Conservation (phyloP, 1,284 basidiomycete genomes). For the Sphagnurus paluster region DNA sequence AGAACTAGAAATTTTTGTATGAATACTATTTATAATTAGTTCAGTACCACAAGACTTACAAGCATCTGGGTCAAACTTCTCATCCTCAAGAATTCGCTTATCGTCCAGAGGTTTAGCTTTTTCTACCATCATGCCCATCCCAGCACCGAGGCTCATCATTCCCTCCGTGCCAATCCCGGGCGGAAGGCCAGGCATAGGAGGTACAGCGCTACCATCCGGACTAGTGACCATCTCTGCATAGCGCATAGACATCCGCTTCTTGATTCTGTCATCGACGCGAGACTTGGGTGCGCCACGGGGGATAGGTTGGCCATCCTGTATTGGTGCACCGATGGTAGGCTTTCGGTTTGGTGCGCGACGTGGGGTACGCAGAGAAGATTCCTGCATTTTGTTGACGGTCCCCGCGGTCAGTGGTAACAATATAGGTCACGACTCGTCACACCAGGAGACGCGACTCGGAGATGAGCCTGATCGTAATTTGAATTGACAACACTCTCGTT, state of each 20-base stretch:
- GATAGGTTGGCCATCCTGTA: slow-evolving; percentile 23
- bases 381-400: slow-evolving; percentile 21
- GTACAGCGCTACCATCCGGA: slow-evolving; percentile 49
- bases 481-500: too few relatives aligned
- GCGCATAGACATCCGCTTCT: slow-evolving; percentile 89
- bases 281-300: slow-evolving; percentile 57
- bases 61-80: slow-evolving; percentile 79
- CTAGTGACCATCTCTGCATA: slow-evolving; percentile 77
- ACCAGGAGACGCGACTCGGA: too few relatives aligned
- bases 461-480: too few relatives aligned
- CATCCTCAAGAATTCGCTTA: slow-evolving; percentile 65
- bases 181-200: slow-evolving; percentile 62
- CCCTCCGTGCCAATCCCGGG: slow-evolving; percentile 31
- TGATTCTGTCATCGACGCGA: slow-evolving; percentile 89
- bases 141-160: slow-evolving; percentile 26
- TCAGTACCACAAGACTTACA: slow-evolving; percentile 52
- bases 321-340: slow-evolving; percentile 16
- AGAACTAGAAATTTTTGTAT: slow-evolving; percentile 46
- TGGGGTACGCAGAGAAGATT: slow-evolving; percentile 22
- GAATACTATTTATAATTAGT: slow-evolving; percentile 2
- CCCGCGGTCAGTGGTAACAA: too few relatives aligned
- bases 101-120: slow-evolving; percentile 46
- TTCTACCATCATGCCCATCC: slow-evolving; percentile 32
- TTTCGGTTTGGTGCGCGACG: slow-evolving; percentile 23
- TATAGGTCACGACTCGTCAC: slow-evolving; percentile 15